Conservation (phyloP, 2,329 filamentous ascomycete species). For the Gliomastix tumulicola region DNA sequence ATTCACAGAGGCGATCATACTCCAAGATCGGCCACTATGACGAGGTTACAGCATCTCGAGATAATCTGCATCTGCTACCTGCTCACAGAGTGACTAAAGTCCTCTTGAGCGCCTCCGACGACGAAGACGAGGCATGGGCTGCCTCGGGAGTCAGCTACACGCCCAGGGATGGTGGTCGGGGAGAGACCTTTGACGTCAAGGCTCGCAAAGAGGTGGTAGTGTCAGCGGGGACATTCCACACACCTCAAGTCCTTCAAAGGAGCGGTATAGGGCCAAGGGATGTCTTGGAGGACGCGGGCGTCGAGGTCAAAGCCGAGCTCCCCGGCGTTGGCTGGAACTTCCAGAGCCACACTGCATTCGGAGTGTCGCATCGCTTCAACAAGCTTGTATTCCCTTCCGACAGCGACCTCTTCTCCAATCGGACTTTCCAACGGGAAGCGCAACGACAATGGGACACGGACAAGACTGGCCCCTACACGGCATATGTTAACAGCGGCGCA, state of each 20-base stretch:
- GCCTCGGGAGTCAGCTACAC: too few species aligned
- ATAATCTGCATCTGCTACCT: too few species aligned
- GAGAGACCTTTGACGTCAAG: too few species aligned
- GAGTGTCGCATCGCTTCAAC: too few species aligned
- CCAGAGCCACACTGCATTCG: slow-evolving; percentile 48
- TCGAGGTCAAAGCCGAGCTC: slow-evolving; percentile 10
- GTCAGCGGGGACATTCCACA: slow-evolving; percentile 32
- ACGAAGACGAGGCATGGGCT: too few species aligned
- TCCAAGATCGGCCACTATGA: too few species aligned
- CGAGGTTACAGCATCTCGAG: too few species aligned
- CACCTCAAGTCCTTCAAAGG: slow-evolving; percentile 40
- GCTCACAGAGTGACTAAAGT: too few species aligned
- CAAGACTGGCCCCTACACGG: slow-evolving; percentile 47
- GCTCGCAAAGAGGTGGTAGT: slow-evolving; percentile 41
- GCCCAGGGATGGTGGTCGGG: too few species aligned
- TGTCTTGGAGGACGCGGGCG: slow-evolving; percentile 10
- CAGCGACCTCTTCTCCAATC: slow-evolving; percentile 15
- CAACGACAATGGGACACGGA: slow-evolving; percentile 45
- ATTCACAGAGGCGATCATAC: too few species aligned
- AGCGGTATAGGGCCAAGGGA: slow-evolving; percentile 40
- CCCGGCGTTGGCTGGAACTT: slow-evolving; percentile 12
- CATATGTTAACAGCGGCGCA: too few species aligned
- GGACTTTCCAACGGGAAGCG: slow-evolving; percentile 39
- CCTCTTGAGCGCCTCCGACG: too few species aligned
- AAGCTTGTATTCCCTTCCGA: slow-evolving; percentile 44